Evolutionary conservation across 768 basidiomycete genomes (phyloP).

Genomic region (Xanthoconium stramineum): DNA sequence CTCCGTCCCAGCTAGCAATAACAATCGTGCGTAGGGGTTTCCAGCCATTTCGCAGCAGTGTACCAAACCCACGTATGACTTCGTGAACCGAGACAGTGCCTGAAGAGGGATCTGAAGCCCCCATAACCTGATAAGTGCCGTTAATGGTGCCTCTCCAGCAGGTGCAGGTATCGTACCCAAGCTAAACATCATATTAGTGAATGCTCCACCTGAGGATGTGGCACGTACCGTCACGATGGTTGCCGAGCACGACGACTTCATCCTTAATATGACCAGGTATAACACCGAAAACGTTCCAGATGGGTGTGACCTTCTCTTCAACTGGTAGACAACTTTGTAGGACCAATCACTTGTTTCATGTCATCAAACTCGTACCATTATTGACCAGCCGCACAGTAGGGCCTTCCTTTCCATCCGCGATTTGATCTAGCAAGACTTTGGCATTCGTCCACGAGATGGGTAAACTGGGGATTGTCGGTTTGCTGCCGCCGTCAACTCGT

Average conservation of each 20-base stretch:
- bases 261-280: slow-evolving; percentile 83
- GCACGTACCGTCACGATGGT: slow-evolving; percentile 81
- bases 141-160: neutral
- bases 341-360: neutral
- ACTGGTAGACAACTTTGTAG: slow-evolving; percentile 39
- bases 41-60: slow-evolving; percentile 55
- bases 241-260: slow-evolving; percentile 84
- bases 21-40: slow-evolving; percentile 69
- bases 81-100: slow-evolving; percentile 59
- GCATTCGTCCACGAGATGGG: slow-evolving; percentile 91
- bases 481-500: slow-evolving; percentile 55
- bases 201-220: neutral
- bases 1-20: slow-evolving; percentile 80
- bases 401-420: slow-evolving; percentile 35
- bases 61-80: slow-evolving; percentile 53
- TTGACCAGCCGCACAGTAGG: slow-evolving; percentile 52
- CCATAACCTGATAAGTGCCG: slow-evolving; percentile 36
- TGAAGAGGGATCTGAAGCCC: slow-evolving; percentile 53
- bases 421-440: slow-evolving; percentile 52
- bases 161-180: slow-evolving; percentile 16
- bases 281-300: slow-evolving; percentile 86
- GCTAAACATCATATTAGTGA: slow-evolving; percentile 17
- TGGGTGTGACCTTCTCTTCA: slow-evolving; percentile 77
- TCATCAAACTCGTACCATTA: slow-evolving; percentile 38
- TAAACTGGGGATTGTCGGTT: slow-evolving; percentile 79